phyloP scores from a whole-genome alignment of 2,329 filamentous ascomycete genomes.

The Arthrinium puccinioides region DNA sequence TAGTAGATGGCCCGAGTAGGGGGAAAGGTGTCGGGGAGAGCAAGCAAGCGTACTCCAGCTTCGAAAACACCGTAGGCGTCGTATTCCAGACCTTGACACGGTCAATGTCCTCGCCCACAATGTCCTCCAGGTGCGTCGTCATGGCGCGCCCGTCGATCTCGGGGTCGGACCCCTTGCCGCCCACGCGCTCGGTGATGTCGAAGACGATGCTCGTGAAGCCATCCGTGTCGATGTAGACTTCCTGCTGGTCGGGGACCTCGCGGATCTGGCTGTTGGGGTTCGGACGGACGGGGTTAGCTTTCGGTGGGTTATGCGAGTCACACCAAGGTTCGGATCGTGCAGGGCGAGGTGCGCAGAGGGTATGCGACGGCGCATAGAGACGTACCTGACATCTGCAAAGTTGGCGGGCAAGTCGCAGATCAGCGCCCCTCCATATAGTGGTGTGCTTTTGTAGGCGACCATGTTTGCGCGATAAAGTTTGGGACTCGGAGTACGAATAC shows the following conservation, averaged over 20 bases:
- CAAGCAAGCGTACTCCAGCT: constrained; percentile 38
- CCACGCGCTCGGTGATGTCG: constrained; percentile 81
- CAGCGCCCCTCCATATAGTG: constrained; percentile 68
- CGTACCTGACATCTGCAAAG: constrained; percentile 72
- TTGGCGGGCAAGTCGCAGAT: constrained; percentile 58
- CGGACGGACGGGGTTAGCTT: not conserved
- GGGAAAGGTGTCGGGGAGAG: not conserved
- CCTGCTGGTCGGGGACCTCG: constrained; percentile 80
- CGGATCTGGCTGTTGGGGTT: constrained; percentile 57
- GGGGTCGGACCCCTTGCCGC: constrained; percentile 41
- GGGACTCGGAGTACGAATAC: too few relatives aligned
- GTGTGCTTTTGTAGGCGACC: constrained; percentile 42
- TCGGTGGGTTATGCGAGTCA: too few relatives aligned
- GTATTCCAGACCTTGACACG: constrained; percentile 61
- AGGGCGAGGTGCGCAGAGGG: not conserved
- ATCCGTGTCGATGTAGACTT: constrained; percentile 79
- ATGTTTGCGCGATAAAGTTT: constrained; percentile 1
- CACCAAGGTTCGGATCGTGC: too few relatives aligned
- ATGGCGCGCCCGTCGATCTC: constrained; percentile 64
- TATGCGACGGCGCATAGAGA: too few relatives aligned
- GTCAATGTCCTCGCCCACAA: constrained; percentile 58
- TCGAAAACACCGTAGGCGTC: constrained; percentile 51
- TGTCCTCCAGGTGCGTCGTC: constrained; percentile 61
- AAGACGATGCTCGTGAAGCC: constrained; percentile 85
- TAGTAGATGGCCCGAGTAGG: not conserved